These are phyloP conservation scores for Starmerella lactis-condensi DNA, from an alignment of 805 yeast species.

Conservation along the genomic window DNA sequence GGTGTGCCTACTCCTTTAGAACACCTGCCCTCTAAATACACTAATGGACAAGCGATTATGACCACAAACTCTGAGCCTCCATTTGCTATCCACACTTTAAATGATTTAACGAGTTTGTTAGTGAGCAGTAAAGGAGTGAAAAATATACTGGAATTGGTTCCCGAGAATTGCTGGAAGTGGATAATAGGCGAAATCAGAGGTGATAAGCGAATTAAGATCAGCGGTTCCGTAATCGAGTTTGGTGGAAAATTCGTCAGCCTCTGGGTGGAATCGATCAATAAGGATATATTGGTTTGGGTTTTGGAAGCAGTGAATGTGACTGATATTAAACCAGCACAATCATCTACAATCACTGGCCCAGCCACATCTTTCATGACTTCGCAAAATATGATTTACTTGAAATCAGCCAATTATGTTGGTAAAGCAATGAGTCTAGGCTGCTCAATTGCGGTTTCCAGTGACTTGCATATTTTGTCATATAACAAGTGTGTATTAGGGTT, in stretches of 20 bases:
- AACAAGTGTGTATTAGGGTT: conserved; percentile 13
- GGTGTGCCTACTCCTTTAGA: conserved; percentile 35
- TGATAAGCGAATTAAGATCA: background rate
- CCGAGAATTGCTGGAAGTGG: conserved; percentile 5
- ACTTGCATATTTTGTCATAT: conserved; percentile 27
- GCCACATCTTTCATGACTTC: conserved; percentile 1
- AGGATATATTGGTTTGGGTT: conserved; percentile 47
- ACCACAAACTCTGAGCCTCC: conserved; percentile 60
- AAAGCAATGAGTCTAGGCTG: conserved; percentile 5
- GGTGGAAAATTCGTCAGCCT: conserved; percentile 66
- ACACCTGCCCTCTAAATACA: conserved; percentile 39
- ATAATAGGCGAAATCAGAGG: conserved; percentile 1
- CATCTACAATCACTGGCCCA: background rate
- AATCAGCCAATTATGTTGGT: conserved; percentile 1
- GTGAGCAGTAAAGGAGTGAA: conserved; percentile 50
- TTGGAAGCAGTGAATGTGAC: conserved; percentile 50
- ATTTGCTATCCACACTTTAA: conserved; percentile 66
- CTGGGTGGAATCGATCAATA: conserved; percentile 57
- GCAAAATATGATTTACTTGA: background rate
- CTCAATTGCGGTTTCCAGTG: conserved; percentile 4
- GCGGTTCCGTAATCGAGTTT: conserved; percentile 25
- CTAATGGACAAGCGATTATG: conserved; percentile 56
- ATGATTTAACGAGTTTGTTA: conserved; percentile 73
- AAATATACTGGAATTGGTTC: conserved; percentile 48
- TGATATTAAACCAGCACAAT: background rate